A percentile compares a stretch with the other conserved stretches of the same genome.
These are phyloP conservation scores for Hypoxylon cercidicola DNA, from an alignment of 495 filamentous ascomycete genomes.

Conservation along the genomic window DNA sequence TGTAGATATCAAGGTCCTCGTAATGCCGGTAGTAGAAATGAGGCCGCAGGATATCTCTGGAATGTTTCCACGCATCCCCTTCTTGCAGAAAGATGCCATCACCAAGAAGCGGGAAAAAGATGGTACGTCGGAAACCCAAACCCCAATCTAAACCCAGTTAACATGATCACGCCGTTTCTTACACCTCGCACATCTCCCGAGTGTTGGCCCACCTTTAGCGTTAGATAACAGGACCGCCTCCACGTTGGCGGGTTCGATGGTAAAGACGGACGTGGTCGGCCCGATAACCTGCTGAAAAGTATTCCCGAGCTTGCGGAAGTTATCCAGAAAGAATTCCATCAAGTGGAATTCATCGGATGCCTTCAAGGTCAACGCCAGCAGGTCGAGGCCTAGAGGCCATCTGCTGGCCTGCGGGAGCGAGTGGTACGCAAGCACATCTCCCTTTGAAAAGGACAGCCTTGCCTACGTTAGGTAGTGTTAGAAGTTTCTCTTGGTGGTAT, in stretches of 20 bases:
- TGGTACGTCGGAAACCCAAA: conserved; percentile 33
- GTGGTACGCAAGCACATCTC: conserved; percentile 8
- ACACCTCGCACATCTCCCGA: neutral
- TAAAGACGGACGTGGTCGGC: conserved; percentile 29
- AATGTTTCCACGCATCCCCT: conserved; percentile 72
- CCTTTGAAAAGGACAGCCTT: neutral
- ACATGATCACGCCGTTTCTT: neutral
- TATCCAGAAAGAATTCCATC: conserved; percentile 38
- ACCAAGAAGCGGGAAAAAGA: conserved; percentile 68
- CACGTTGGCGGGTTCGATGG: conserved; percentile 32
- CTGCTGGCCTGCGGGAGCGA: conserved; percentile 21
- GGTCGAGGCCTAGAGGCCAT: conserved; percentile 35
- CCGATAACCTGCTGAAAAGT: conserved; percentile 31
- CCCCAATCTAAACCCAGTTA: conserved; percentile 34
- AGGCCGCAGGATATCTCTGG: conserved; percentile 69
- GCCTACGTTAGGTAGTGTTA: conserved; percentile 13
- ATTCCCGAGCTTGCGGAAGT: conserved; percentile 32
- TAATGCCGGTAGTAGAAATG: conserved; percentile 70
- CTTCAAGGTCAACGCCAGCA: conserved; percentile 23
- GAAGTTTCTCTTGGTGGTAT: neutral
- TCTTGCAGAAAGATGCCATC: conserved; percentile 77
- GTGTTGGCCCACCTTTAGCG: conserved; percentile 22
- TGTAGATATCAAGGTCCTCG: conserved; percentile 67
- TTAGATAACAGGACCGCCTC: conserved; percentile 24
- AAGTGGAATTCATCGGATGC: conserved; percentile 23